Percentiles rank a stretch among this genome's conserved stretches.
Conservation (phyloP, 2,329 filamentous ascomycete species). For the Neodidymelliopsis sp. region DNA sequence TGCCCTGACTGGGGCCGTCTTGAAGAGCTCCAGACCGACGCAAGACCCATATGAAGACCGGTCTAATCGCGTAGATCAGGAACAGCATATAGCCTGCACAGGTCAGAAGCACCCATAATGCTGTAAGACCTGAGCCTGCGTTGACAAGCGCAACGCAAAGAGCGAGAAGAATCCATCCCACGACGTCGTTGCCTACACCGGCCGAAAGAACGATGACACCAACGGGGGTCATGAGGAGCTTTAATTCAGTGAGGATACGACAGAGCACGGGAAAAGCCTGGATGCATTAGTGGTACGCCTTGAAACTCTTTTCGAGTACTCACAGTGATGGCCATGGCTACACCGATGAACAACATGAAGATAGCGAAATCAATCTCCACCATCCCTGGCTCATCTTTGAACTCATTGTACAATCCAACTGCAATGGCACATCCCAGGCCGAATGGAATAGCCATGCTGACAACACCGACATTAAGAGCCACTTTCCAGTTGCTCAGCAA, state of each 20-base stretch:
- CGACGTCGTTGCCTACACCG: constrained; percentile 91
- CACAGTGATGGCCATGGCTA: constrained; percentile 90
- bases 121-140: constrained; percentile 79
- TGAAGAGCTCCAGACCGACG: constrained; percentile 78
- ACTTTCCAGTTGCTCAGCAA: constrained; percentile 81
- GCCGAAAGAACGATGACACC: constrained; percentile 89
- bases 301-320: constrained; percentile 22
- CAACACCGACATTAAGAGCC: constrained; percentile 77
- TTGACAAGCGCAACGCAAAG: constrained; percentile 95
- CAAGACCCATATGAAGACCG: constrained; percentile 77
- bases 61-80: constrained; percentile 75
- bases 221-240: constrained; percentile 81
- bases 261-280: constrained; percentile 86
- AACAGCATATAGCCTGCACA: constrained; percentile 79
- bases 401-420: constrained; percentile 80
- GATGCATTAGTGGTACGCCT: constrained; percentile 11
- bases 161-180: constrained; percentile 87
- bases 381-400: constrained; percentile 64
- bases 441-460: constrained; percentile 84
- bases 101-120: constrained; percentile 83
- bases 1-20: constrained; percentile 85
- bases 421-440: constrained; percentile 81
- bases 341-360: constrained; percentile 83
- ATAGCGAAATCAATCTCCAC: constrained; percentile 68
- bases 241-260: constrained; percentile 89